These are phyloP conservation scores for Corymbia calophylla DNA, from an alignment of 441 rosid species.

Conservation along the genomic window DNA sequence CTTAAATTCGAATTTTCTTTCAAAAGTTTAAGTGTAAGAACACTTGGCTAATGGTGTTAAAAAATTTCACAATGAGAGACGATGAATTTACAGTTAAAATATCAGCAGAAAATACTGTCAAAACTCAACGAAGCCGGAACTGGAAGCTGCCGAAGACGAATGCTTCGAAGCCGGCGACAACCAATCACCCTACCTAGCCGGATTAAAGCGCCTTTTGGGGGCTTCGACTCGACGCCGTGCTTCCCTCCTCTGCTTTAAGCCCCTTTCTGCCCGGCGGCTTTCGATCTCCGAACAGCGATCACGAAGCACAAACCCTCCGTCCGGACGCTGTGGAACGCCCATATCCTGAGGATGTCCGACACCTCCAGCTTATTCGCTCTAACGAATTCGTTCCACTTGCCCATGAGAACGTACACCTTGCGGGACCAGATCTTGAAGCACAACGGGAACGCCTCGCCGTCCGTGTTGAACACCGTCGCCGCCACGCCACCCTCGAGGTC, in stretches of 20 bases:
- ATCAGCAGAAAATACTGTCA: not conserved
- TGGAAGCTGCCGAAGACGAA: fast-evolving
- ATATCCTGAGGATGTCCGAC: not conserved
- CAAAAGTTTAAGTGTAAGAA: not conserved
- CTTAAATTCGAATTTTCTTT: not conserved
- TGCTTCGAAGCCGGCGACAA: not conserved
- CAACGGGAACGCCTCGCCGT: not conserved
- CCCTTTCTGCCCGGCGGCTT: not conserved
- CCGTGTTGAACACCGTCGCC: not conserved
- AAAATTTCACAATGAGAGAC: not conserved
- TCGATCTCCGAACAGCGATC: not conserved
- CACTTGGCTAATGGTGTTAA: not conserved
- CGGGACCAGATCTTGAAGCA: not conserved
- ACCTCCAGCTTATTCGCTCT: not conserved
- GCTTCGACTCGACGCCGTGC: not conserved
- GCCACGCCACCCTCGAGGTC: not conserved
- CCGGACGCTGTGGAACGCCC: not conserved
- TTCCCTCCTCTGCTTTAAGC: not conserved
- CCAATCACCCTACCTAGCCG: not conserved
- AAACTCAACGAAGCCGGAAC: not conserved
- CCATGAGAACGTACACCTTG: not conserved
- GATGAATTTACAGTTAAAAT: not conserved
- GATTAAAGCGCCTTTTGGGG: not conserved
- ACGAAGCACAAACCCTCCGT: not conserved
- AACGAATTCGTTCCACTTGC: not conserved